Evolutionary conservation across 2,329 filamentous ascomycete species (phyloP).

Genomic region (Talaromyces funiculosus): DNA sequence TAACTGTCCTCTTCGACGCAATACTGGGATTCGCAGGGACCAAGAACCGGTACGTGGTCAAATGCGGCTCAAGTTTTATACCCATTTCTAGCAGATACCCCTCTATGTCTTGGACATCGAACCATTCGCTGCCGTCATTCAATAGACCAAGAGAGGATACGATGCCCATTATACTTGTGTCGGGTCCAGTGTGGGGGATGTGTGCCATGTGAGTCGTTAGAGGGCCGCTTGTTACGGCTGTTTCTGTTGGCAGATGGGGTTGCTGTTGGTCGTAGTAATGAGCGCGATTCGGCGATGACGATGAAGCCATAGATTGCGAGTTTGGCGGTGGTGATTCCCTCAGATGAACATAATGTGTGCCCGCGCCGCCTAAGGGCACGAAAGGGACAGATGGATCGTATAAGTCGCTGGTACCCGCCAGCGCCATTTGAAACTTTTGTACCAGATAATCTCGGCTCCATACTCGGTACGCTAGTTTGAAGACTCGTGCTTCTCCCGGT

Average conservation of each 20-base stretch:
- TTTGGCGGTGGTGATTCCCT: background rate
- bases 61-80: conserved; percentile 2
- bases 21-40: conserved; percentile 1
- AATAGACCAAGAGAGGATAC: conserved; percentile 2
- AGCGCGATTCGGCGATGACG: background rate
- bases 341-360: background rate
- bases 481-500: conserved; percentile 3
- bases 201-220: conserved; percentile 3
- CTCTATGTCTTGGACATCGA: conserved; percentile 20
- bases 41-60: background rate
- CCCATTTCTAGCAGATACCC: conserved; percentile 15
- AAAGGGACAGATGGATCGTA: background rate
- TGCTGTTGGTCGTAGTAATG: background rate
- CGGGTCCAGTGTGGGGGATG: background rate
- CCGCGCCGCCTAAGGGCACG: conserved; percentile 4
- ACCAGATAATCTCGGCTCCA: conserved; percentile 6
- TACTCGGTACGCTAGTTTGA: conserved; percentile 9
- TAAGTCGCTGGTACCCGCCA: background rate
- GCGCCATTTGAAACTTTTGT: background rate
- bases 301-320: background rate
- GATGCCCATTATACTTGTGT: background rate
- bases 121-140: conserved; percentile 18
- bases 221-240: background rate
- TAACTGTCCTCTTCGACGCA: background rate
- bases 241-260: background rate